phyloP scores from a whole-genome alignment of 371 early-diverging fungal species.

The Zancudomyces culisetae region DNA sequence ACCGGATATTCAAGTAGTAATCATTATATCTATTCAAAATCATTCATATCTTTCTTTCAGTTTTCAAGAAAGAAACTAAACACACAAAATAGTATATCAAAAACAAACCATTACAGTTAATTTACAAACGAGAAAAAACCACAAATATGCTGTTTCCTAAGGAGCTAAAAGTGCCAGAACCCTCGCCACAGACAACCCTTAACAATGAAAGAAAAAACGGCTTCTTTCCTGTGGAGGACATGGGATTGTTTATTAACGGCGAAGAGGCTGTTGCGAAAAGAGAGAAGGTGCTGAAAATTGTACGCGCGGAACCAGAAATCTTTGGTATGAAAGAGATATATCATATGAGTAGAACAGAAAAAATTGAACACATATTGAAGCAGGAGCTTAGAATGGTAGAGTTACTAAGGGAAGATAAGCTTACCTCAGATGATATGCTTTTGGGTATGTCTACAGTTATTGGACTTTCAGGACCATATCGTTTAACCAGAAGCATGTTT shows the following conservation, averaged over 20 bases:
- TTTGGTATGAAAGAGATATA: constrained; percentile 13
- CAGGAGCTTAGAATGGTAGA: background rate
- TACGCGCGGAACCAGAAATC: constrained; percentile 15
- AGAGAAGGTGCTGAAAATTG: constrained; percentile 8
- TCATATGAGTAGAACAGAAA: constrained; percentile 19
- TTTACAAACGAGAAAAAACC: no score
- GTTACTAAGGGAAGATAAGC: background rate
- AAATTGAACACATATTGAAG: constrained; percentile 6
- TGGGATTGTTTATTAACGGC: background rate
- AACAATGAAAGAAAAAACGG: background rate
- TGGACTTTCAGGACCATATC: background rate
- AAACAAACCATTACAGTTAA: no score
- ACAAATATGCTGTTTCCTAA: no score
- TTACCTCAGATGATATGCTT: background rate
- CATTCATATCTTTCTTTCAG: no score
- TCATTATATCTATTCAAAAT: no score
- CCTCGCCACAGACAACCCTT: background rate
- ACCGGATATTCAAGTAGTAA: no score
- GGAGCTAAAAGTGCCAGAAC: no score
- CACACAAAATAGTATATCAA: no score
- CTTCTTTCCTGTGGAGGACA: background rate
- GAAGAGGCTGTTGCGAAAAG: background rate
- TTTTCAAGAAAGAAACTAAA: no score
- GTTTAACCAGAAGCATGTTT: constrained; percentile 47
- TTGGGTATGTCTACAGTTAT: background rate